Base-by-base conservation (phyloP, 163 green algal species). In the Prototheca cutis region DNA sequence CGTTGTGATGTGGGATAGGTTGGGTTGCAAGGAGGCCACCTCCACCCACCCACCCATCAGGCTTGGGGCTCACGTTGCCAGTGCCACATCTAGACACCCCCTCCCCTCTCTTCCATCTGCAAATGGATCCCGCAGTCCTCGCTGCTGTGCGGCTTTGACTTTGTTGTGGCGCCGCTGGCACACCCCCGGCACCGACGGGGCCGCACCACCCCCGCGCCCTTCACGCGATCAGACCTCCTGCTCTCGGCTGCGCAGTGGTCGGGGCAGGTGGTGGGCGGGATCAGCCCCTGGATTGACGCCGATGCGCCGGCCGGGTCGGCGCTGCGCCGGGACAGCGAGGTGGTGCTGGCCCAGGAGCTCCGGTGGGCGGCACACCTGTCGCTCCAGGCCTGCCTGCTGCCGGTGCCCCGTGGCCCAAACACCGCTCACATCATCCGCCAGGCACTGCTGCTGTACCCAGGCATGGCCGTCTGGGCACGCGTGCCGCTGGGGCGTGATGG, bases 281-380 rank as follows among this genome's bases (percentile, higher is more conserved):
- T 82, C 3, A 93, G 80, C 62, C 7, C 48, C 13, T 97, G 90
- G 87, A 84, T 96, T 6, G 68, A 94, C 65, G 66, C 80, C 4
- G 90, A 97, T 61, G 75, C 72, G 4, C 21, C 36, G 5, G 48
- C 23, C 21, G 27, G 63, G 19, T 24, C 63, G 0, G 48, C 39
- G 0, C n/a, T 84, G 32, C 58, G 67, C 2, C 30, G 59, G 3
- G 70, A 82, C 55, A 87, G 76, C 42, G 70, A 79, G 53, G 62
- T 62, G 4, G 80, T 78, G 0, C 72, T 98, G 42, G 53, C 63
- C 24, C 70, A 88, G 63, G 82, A 98, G 79, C 82, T 98, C 47
- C 80, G 62, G 4, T 97, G 91, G 90, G 90, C 90, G 15, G 76
- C 73, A 3, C 89, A 97, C 77, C 72, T 96, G 21, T 86, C 81